These are phyloP conservation scores for Vigna mungo DNA, from an alignment of 306 rosid species.

Conservation along the genomic window DNA sequence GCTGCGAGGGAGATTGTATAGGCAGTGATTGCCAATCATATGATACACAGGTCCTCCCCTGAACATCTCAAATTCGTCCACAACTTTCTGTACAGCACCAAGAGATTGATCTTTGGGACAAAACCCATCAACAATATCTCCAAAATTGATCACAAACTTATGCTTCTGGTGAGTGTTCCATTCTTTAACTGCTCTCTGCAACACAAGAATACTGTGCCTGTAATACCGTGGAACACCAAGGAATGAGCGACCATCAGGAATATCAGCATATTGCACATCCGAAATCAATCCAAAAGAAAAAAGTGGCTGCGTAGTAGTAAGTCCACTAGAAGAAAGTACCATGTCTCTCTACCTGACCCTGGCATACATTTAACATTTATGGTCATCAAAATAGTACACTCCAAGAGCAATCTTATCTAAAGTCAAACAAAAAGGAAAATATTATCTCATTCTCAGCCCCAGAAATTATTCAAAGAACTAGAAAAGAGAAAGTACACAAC, in stretches of 20 bases:
- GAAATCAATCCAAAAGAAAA: constrained; percentile 90
- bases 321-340: constrained; percentile 56
- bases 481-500: constrained; percentile 13
- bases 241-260: constrained; percentile 88
- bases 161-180: constrained; percentile 78
- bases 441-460: constrained; percentile 14
- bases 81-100: constrained; percentile 64
- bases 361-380: constrained; percentile 37
- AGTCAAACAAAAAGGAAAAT: constrained; percentile 23
- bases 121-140: constrained; percentile 91
- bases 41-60: constrained; percentile 82
- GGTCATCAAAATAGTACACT: constrained; percentile 37
- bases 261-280: constrained; percentile 93
- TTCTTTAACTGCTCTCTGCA: constrained; percentile 76
- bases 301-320: constrained; percentile 56
- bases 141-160: constrained; percentile 74
- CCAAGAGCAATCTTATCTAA: constrained; percentile 25
- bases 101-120: constrained; percentile 83
- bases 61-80: constrained; percentile 67
- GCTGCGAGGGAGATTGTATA: constrained; percentile 90
- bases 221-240: constrained; percentile 87
- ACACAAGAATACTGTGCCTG: constrained; percentile 72
- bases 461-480: constrained; percentile 9
- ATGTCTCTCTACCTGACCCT: constrained; percentile 58
- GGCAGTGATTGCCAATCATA: constrained; percentile 93